phyloP scores from a whole-genome alignment of 805 yeast genomes.

The Wickerhamiella lipophila region DNA sequence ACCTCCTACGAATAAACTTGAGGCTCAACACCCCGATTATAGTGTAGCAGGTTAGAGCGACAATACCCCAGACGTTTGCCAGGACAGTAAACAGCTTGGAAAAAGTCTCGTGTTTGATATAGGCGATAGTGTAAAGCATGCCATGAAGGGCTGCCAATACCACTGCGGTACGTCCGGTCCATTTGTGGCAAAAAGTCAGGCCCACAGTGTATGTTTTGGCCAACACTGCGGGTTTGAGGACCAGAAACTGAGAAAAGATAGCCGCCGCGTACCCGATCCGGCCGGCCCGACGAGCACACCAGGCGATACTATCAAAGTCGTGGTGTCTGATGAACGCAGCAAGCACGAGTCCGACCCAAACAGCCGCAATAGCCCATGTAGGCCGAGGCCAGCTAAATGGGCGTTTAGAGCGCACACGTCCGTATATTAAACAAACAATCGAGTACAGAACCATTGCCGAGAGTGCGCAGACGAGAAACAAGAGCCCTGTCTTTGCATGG shows the following conservation, averaged over 20 bases:
- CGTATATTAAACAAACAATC: slow-evolving; percentile 3
- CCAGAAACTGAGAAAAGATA: slow-evolving; percentile 61
- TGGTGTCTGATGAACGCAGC: slow-evolving; percentile 16
- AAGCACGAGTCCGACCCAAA: slow-evolving; percentile 11
- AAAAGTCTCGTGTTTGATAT: slow-evolving; percentile 4
- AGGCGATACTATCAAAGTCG: slow-evolving; percentile 12
- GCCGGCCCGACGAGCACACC: slow-evolving; percentile 63
- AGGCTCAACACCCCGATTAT: slow-evolving; percentile 60
- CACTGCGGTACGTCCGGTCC: slow-evolving; percentile 75
- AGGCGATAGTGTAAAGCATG: slow-evolving; percentile 33
- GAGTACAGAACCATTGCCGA: slow-evolving; percentile 16
- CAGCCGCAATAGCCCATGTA: slow-evolving; percentile 8
- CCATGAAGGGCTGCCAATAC: slow-evolving; percentile 56
- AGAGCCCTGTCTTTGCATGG: slow-evolving; percentile 18
- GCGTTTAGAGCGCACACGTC: slow-evolving; percentile 1
- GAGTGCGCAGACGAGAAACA: slow-evolving; percentile 13
- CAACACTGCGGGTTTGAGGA: slow-evolving; percentile 72
- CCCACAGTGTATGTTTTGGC: slow-evolving; percentile 62
- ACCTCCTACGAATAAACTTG: slow-evolving; percentile 46
- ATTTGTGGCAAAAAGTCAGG: slow-evolving; percentile 71
- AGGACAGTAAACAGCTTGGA: slow-evolving; percentile 4
- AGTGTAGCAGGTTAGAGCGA: slow-evolving; percentile 35
- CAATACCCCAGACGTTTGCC: slow-evolving; percentile 59
- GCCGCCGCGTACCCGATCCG: slow-evolving; percentile 62
- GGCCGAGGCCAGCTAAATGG: slow-evolving; percentile 13